Conservation (phyloP, 1,139 yeast species). For the Pichia norvegensis region DNA sequence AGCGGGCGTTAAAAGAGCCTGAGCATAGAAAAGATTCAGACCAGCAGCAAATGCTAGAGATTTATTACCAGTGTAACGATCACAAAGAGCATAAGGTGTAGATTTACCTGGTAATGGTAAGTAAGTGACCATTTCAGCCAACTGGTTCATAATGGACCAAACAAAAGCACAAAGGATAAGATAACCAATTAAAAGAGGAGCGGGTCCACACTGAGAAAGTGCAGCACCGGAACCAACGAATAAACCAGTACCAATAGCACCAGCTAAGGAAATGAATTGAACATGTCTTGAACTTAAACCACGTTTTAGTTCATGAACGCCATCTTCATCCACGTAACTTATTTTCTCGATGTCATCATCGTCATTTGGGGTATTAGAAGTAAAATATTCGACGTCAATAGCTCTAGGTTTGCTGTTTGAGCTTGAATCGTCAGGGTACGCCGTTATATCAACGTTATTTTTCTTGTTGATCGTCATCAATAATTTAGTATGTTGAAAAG, state of each 20-base stretch:
- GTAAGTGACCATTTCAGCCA: conserved; percentile 62
- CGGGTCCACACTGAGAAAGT: conserved; percentile 55
- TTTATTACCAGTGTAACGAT: conserved; percentile 27
- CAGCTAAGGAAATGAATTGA: conserved; percentile 72
- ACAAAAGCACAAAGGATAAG: conserved; percentile 37
- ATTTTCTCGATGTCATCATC: conserved; percentile 3
- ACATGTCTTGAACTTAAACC: conserved; percentile 34
- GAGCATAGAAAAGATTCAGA: conserved; percentile 43
- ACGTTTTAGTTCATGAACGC: conserved; percentile 11
- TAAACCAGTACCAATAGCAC: conserved; percentile 73
- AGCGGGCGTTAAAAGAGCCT: conserved; percentile 41
- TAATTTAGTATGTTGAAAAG: background rate
- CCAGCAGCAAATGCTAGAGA: conserved; percentile 39
- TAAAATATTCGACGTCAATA: background rate
- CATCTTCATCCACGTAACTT: conserved; percentile 5
- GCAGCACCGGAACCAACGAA: conserved; percentile 62
- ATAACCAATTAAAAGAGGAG: conserved; percentile 53
- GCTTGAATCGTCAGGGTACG: background rate
- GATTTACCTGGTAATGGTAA: conserved; percentile 36
- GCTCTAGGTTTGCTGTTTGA: background rate
- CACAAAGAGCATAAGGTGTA: conserved; percentile 28
- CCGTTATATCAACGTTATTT: background rate
- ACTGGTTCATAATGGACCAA: conserved; percentile 49
- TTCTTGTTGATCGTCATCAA: background rate
- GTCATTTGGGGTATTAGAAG: conserved; percentile 13